Conservation (phyloP, 257 asterid species). For the Nicotiana benthamiana region DNA sequence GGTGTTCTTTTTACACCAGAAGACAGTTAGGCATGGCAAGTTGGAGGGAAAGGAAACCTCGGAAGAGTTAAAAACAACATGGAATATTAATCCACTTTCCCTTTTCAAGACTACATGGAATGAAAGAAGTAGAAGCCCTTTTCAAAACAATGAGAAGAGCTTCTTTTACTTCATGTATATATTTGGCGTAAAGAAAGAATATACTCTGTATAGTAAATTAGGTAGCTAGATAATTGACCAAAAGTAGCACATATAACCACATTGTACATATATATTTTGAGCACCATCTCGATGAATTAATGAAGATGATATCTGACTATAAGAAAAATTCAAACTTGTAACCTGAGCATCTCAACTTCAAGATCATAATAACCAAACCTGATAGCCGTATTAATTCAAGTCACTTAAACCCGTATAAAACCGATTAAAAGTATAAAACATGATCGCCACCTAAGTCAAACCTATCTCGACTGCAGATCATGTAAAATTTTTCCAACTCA, state of each 20-base stretch:
- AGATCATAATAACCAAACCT: background rate
- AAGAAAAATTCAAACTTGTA: background rate
- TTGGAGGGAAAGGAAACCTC: background rate
- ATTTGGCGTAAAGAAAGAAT: background rate
- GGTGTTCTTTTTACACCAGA: background rate
- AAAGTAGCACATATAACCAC: background rate
- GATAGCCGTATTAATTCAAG: background rate
- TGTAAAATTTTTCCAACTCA: background rate
- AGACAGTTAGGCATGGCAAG: background rate
- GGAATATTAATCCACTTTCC: background rate
- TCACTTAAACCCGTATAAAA: background rate
- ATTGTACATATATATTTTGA: background rate
- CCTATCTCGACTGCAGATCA: background rate
- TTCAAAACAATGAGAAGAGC: background rate
- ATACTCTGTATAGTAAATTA: background rate
- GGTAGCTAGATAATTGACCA: background rate
- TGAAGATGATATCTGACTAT: background rate
- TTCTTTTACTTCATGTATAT: background rate
- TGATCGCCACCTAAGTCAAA: background rate
- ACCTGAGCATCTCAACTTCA: background rate
- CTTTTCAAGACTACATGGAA: background rate
- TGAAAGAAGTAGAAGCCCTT: background rate
- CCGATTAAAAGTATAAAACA: background rate
- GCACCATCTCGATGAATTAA: background rate
- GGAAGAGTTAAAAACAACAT: background rate